A percentile compares a stretch with the other conserved stretches of the same genome.
phyloP scores from a whole-genome alignment of 208 protist genomes.

The Leishmania aethiopica region DNA sequence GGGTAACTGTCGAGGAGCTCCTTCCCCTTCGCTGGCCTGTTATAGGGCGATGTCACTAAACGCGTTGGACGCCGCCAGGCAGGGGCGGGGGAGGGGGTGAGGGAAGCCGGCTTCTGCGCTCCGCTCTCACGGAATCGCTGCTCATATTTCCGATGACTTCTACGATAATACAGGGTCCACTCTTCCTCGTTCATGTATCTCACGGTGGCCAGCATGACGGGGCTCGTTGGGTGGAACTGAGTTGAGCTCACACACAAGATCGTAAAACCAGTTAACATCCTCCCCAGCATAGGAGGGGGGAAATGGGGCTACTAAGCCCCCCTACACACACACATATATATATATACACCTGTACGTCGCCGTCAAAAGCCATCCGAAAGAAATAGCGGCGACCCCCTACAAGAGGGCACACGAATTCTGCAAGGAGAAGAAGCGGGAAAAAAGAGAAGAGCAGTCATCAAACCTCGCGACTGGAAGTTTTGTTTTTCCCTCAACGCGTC shows the following conservation, averaged over 20 bases:
- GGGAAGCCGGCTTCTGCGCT: not conserved
- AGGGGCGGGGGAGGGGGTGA: not conserved
- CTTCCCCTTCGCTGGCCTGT: not conserved
- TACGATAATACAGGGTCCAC: no score
- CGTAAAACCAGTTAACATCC: not conserved
- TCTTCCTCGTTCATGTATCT: no score
- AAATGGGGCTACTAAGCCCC: not conserved
- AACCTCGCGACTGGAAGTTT: not conserved
- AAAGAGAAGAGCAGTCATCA: not conserved
- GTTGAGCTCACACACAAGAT: not conserved
- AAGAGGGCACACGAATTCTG: not conserved
- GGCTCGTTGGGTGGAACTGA: not conserved
- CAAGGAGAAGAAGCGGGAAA: slow-evolving; percentile 6
- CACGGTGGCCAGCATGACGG: not conserved
- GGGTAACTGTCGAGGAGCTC: not conserved
- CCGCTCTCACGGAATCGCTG: not conserved
- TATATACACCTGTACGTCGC: not conserved
- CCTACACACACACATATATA: not conserved
- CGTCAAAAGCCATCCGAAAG: not conserved
- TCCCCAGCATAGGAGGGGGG: not conserved
- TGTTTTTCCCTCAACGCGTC: not conserved
- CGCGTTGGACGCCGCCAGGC: not conserved
- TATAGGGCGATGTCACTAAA: not conserved
- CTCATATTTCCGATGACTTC: not conserved
- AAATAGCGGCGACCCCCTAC: not conserved